Evolutionary conservation across 495 filamentous ascomycete genomes (phyloP), one percentile per base, ranked within the genome.

Genomic region (Barbatosphaeria neglecta): DNA sequence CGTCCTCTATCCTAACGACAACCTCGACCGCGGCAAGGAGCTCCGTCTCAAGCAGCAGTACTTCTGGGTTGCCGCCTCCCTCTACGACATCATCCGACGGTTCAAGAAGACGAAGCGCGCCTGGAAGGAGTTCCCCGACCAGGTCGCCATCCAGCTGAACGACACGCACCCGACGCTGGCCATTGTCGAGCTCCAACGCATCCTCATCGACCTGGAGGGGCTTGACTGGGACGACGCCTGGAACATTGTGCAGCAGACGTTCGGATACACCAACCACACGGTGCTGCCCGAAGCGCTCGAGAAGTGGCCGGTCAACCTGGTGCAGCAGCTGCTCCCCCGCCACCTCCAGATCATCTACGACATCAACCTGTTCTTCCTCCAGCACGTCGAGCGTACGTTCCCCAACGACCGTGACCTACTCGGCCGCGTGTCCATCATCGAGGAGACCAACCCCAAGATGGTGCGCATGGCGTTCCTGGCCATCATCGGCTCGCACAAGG

Each of bases 331-430:
- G 2, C 81, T 98, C 13, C 92, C 92, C 6, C 84, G 92, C 39
- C 92, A 98, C 62, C 76, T 97, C 40, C 87, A 96, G 59, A 95
- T 98, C 57, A 97, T 98, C 62, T 98, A 95, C 63, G 92, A 98
- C 49, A 90, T 98, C 72, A 98, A 98, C 66, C 66, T 95, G 39
- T 85, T 78, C 62, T 98, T 98, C 75, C 63, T 98, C 41, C 90
- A 95, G 60, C 66, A 56, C 5, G 90, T 98, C 10, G 92, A 98
- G 69, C 81, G 83, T 60, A 75, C 73, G 45, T 96, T 95, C 72
- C 92, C 92, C 35, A 80, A 87, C 18, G 86, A 97, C 51, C 79
- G 86, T 22, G 90, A 95, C 0, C 68, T 98, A 50, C 77, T 98
- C 23, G 58, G 69, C 15, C 75, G 86, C 16, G 88, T 97, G 18